Base-by-base conservation (phyloP, 2,329 filamentous ascomycete species). In the Cladosporium colombiae region DNA sequence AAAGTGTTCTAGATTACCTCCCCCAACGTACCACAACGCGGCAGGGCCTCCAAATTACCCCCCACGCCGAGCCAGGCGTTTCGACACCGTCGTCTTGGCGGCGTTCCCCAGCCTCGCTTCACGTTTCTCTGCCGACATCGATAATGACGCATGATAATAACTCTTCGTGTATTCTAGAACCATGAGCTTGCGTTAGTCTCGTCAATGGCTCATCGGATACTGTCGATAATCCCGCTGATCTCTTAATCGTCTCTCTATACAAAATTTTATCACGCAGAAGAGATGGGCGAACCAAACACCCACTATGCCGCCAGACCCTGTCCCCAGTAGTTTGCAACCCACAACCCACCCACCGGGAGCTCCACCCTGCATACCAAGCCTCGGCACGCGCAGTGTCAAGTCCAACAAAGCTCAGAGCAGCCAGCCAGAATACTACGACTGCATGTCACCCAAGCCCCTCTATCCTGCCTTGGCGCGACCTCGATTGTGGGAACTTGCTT, bases 11-110 rank as follows among this genome's bases (percentile, higher is more conserved):
- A 53, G 50, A 31, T 31, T n/a, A 44, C 18, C 18, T 44, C 37
- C 35, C 31, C 16, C 37, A 44, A 27, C 49, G 21, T 52, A 27
- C 16, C 52, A 29, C 27, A 21, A n/a, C 33, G 31, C 56, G 40
- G 23, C 33, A 44, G 16, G 33, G 23, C 4, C 55, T 18, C n/a
- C 55, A 58, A 58, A 59, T 40, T 55, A 23, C 60, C 33, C 49
- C 49, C 60, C 60, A 63, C 60, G 60, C 60, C 49, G 49, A 62
- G 60, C 31, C 58, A 61, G 40, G 31, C 57, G 57, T 46, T 16
- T 25, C 57, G 37, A 44, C 57, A 46, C 57, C 37, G 23, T 46
- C 35, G 29, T 52, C 59, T 62, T 62, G 59, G 59, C 59, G 16
- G 49, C 23, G 37, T 44, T 62, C 44, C 37, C 44, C 25, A 35